These are phyloP conservation scores for Thelonectria rubi DNA, from an alignment of 2,329 filamentous ascomycete genomes.

Conservation along the genomic window DNA sequence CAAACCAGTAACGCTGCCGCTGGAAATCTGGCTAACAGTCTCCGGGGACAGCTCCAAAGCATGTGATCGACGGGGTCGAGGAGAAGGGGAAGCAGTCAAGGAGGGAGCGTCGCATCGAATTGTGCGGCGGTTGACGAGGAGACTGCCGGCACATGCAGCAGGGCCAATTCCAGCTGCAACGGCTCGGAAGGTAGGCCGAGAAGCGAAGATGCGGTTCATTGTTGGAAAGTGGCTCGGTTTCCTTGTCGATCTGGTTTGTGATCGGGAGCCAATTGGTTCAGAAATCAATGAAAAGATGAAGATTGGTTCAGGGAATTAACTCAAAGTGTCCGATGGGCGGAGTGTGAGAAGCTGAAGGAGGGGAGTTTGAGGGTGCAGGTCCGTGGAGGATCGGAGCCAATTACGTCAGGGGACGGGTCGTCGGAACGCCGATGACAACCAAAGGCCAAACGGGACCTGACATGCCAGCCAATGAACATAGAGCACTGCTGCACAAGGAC, in stretches of 20 bases:
- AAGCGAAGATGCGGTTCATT: constrained; percentile 39
- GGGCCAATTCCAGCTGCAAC: constrained; percentile 43
- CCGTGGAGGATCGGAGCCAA: not conserved
- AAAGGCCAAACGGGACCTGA: constrained; percentile 14
- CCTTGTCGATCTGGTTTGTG: not conserved
- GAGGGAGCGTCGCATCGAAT: constrained; percentile 45
- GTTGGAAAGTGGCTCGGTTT: not conserved
- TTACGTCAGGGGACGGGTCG: constrained; percentile 31
- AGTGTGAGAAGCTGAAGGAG: not conserved
- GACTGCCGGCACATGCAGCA: constrained; percentile 40
- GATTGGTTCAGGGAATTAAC: not conserved
- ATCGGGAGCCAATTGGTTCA: not conserved
- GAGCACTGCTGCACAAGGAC: constrained; percentile 20
- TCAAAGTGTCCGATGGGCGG: not conserved
- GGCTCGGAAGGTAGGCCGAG: constrained; percentile 36
- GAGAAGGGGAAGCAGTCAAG: constrained; percentile 28
- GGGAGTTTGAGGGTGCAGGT: constrained; percentile 7
- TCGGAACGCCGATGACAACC: constrained; percentile 28
- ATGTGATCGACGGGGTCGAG: constrained; percentile 22
- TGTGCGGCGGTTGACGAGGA: constrained; percentile 37
- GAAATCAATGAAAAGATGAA: not conserved
- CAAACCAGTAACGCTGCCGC: constrained; percentile 62
- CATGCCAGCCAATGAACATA: constrained; percentile 33
- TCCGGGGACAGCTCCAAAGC: constrained; percentile 41
- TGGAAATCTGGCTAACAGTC: constrained; percentile 60